Evolutionary conservation across 2,329 filamentous ascomycete genomes (phyloP), one percentile per base, ranked within the genome.

Genomic region (Aschersonia sp.): DNA sequence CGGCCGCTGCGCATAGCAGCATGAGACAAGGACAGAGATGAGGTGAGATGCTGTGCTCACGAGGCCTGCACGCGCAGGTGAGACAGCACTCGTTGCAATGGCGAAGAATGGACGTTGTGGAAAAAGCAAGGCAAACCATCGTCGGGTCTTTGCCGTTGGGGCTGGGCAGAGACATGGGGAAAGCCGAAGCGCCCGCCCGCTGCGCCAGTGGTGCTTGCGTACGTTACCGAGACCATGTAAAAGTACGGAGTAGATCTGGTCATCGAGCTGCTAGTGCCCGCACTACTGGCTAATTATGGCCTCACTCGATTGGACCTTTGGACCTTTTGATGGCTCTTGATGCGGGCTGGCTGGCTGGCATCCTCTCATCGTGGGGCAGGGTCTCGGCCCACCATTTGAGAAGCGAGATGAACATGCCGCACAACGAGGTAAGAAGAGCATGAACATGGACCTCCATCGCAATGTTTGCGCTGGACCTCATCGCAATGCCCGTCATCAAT

Each of bases 401-500:
- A 59, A 63, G 58, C 58, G 59, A 62, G 49, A 63, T 61, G 55
- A 58, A 52, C 54, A 52, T 51, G 51, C 51, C 47, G 46, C 30
- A 48, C 32, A 35, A 46, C 30, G 44, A 44, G 28, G 31, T 46
- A 53, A 50, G 44, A 31, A 38, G 40, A 20, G 43, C 45, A 40
- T 30, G 45, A 45, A 44, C 28, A 48, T 51, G 52, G 35, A 44
- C 43, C 31, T 38, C 42, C 45, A 44, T 42, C 45, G 31, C 32
- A 41, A 45, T 28, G 32, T 40, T 41, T 32, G 9, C 29, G 31
- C 48, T 45, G 46, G 12, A 38, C 12, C 35, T 38, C 7, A 38
- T 7, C 20, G 20, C 20, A 20, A 20, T 20, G 20, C 20, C 20
- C 20, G 12, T 38, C 7, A 38, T 12, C 12, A 12, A 38, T 38